Conservation (phyloP, 192 early-diverging fungal genomes). For the Backusella liffmaniae region DNA sequence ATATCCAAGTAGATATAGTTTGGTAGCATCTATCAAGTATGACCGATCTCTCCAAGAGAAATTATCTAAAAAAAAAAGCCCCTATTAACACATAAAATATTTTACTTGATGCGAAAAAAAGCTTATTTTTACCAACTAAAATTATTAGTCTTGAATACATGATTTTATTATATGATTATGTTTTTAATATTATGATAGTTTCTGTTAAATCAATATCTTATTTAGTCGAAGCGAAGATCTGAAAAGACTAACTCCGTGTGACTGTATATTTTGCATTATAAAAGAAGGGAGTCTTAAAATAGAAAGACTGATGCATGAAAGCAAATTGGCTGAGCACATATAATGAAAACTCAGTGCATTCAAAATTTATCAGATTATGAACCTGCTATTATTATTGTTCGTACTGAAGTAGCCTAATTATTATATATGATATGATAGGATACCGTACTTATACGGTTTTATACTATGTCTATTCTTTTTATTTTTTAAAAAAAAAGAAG, state of each 20-base stretch:
- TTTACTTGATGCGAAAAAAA: background rate
- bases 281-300: background rate
- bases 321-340: background rate
- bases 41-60: background rate
- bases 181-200: background rate
- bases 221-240: background rate
- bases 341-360: background rate
- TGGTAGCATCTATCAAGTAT: background rate
- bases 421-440: background rate
- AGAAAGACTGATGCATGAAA: background rate
- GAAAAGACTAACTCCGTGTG: background rate
- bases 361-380: background rate
- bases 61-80: too few species aligned
- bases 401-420: background rate
- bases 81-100: too few species aligned
- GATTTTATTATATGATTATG: background rate
- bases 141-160: background rate
- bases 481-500: background rate
- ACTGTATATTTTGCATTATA: background rate
- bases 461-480: background rate
- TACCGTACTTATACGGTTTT: background rate
- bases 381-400: background rate
- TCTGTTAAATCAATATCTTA: background rate
- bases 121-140: background rate
- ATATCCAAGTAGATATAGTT: background rate